phyloP scores from a whole-genome alignment of 306 rosid species.

The Dalbergia cochinchinensis region DNA sequence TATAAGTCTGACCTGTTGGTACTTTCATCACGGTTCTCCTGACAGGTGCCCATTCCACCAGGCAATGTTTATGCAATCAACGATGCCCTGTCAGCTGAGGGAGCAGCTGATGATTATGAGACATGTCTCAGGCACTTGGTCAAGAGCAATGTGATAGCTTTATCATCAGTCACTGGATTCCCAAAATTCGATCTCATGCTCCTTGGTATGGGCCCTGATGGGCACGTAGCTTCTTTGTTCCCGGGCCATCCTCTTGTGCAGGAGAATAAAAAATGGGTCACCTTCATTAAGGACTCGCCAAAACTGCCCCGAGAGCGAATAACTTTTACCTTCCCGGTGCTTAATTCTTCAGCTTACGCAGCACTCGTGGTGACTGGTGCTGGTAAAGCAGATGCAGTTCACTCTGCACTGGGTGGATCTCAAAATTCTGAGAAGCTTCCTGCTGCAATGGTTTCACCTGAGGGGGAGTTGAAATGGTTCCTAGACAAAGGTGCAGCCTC shows the following conservation, averaged over 20 bases:
- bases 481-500: constrained; percentile 90
- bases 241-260: constrained; percentile 87
- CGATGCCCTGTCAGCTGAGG: constrained; percentile 84
- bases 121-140: constrained; percentile 71
- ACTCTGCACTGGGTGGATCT: constrained; percentile 59
- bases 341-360: constrained; percentile 74
- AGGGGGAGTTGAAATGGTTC: constrained; percentile 86
- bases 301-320: constrained; percentile 96
- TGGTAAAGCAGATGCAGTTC: constrained; percentile 74
- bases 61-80: constrained; percentile 81
- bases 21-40: constrained; percentile 27
- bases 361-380: constrained; percentile 82
- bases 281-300: constrained; percentile 85
- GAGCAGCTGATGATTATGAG: constrained; percentile 95
- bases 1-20: constrained; percentile 31
- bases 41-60: constrained; percentile 73
- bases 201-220: constrained; percentile 99
- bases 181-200: constrained; percentile 96
- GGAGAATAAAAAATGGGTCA: constrained; percentile 86
- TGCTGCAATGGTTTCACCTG: constrained; percentile 75
- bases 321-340: constrained; percentile 86
- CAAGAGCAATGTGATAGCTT: constrained; percentile 53
- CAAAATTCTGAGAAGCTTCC: constrained; percentile 69
- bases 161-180: constrained; percentile 67
- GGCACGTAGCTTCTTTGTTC: constrained; percentile 94